These are phyloP conservation scores for Epichloe elymi DNA, from an alignment of 2,329 filamentous ascomycete genomes.

Conservation along the genomic window DNA sequence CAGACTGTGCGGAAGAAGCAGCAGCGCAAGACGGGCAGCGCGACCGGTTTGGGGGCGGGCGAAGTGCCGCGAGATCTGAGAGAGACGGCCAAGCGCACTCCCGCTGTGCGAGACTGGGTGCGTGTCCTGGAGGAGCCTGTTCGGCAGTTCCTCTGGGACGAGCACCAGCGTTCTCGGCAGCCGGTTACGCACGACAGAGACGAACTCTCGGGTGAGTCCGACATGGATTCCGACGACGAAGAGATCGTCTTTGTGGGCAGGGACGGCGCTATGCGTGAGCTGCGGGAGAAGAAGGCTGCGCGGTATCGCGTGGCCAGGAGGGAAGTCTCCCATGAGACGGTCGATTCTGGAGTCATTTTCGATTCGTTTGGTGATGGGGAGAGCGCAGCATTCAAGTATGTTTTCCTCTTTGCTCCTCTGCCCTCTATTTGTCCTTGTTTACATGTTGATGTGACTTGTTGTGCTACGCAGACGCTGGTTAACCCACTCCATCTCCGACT, in stretches of 20 bases:
- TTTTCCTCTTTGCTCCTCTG: slow-evolving; percentile 11
- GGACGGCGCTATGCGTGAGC: slow-evolving; percentile 44
- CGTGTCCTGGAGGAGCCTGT: slow-evolving; percentile 79
- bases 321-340: slow-evolving; percentile 44
- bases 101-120: slow-evolving; percentile 66
- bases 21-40: slow-evolving; percentile 27
- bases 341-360: slow-evolving; percentile 58
- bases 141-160: slow-evolving; percentile 56
- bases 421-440: too few relatives aligned
- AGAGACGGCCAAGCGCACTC: slow-evolving; percentile 65
- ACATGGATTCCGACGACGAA: slow-evolving; percentile 49
- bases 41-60: slow-evolving; percentile 32
- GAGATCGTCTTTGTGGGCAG: slow-evolving; percentile 82
- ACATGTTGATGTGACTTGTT: neutral
- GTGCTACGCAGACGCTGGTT: slow-evolving; percentile 69
- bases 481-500: slow-evolving; percentile 80
- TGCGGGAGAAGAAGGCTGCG: slow-evolving; percentile 23
- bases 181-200: slow-evolving; percentile 12
- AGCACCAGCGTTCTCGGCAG: slow-evolving; percentile 6
- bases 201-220: slow-evolving; percentile 7
- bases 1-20: slow-evolving; percentile 32
- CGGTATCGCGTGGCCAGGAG: slow-evolving; percentile 37
- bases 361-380: slow-evolving; percentile 66
- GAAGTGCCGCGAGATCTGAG: slow-evolving; percentile 69
- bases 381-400: slow-evolving; percentile 69